A percentile compares a stretch with the other conserved stretches of the same genome.
Evolutionary conservation across 139 green algal genomes (phyloP).

Genomic region (Diplosphaera chodatii): DNA sequence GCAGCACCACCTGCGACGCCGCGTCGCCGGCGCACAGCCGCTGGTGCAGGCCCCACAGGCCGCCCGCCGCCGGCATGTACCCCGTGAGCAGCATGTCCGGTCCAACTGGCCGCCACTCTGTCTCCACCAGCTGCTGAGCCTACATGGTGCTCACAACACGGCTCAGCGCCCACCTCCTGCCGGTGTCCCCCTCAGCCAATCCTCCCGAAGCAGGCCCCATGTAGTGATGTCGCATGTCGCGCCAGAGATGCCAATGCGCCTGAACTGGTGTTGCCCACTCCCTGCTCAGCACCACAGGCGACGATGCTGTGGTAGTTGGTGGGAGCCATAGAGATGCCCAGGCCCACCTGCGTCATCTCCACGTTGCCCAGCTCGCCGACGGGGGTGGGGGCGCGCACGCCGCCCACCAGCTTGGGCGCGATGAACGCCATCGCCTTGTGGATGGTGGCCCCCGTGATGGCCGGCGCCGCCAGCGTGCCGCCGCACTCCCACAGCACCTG

Average conservation of each 20-base stretch:
- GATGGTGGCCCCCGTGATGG: slow-evolving; percentile 76
- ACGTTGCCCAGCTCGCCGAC: slow-evolving; percentile 95
- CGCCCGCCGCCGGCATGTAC: slow-evolving; percentile 75
- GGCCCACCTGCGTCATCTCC: slow-evolving; percentile 75
- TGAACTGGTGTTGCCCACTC: too few relatives aligned
- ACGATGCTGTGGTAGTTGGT: not conserved
- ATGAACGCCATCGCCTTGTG: slow-evolving; percentile 94
- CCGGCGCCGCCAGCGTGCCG: slow-evolving; percentile 88
- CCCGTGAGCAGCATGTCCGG: slow-evolving; percentile 83
- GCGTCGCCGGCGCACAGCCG: not conserved
- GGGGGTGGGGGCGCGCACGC: slow-evolving; percentile 76
- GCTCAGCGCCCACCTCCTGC: too few relatives aligned
- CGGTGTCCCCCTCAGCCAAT: too few relatives aligned
- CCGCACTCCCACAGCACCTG: slow-evolving; percentile 97
- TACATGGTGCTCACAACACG: slow-evolving; percentile 15
- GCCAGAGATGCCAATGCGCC: too few relatives aligned
- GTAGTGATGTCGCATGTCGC: too few relatives aligned
- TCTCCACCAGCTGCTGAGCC: slow-evolving; percentile 71
- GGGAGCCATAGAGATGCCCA: slow-evolving; percentile 19
- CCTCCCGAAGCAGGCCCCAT: too few relatives aligned
- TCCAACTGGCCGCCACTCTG: slow-evolving; percentile 55
- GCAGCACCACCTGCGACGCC: not conserved
- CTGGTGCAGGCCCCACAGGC: slow-evolving; percentile 24
- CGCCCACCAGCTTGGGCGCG: slow-evolving; percentile 87
- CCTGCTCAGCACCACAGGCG: too few relatives aligned